phyloP scores from a whole-genome alignment of 73 alveolate species.

The Tetrahymena malaccensis region DNA sequence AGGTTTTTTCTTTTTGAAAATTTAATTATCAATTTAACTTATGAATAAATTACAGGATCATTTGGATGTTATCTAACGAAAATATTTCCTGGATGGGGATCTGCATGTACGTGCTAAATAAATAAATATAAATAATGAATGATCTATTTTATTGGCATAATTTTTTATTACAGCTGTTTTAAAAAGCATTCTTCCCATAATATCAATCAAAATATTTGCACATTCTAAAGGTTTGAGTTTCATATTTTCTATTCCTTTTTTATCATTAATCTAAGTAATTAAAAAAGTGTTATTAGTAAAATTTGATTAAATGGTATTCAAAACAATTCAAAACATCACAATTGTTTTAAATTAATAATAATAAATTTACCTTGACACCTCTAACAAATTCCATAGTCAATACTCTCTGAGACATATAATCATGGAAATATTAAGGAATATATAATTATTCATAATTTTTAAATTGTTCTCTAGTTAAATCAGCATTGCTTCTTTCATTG shows the following conservation, averaged over 20 bases:
- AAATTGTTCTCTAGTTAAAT: slow-evolving; percentile 47
- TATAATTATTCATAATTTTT: slow-evolving; percentile 32
- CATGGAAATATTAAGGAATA: slow-evolving; percentile 48
- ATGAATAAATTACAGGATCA: background rate
- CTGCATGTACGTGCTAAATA: slow-evolving; percentile 59
- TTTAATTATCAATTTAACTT: background rate
- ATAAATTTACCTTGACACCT: slow-evolving; percentile 53
- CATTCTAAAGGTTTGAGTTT: background rate
- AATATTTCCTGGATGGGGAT: slow-evolving; percentile 81
- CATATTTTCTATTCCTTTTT: background rate
- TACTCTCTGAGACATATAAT: slow-evolving; percentile 44
- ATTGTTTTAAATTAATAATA: too few relatives aligned
- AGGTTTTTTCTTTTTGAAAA: background rate
- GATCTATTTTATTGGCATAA: background rate
- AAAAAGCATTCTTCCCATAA: slow-evolving; percentile 66
- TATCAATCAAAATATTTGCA: slow-evolving; percentile 54
- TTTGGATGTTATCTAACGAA: slow-evolving; percentile 52
- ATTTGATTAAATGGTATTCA: too few relatives aligned
- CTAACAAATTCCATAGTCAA: slow-evolving; percentile 65
- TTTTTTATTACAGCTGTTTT: slow-evolving; percentile 15
- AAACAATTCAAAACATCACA: too few relatives aligned
- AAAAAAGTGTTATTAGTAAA: background rate
- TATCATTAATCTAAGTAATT: background rate
- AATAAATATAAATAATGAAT: background rate
- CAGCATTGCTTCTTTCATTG: slow-evolving; percentile 50